Evolutionary conservation across 2,329 filamentous ascomycete species (phyloP), one percentile per base, ranked within the genome.

Genomic region (Hymenotorrendiella dingleyae): DNA sequence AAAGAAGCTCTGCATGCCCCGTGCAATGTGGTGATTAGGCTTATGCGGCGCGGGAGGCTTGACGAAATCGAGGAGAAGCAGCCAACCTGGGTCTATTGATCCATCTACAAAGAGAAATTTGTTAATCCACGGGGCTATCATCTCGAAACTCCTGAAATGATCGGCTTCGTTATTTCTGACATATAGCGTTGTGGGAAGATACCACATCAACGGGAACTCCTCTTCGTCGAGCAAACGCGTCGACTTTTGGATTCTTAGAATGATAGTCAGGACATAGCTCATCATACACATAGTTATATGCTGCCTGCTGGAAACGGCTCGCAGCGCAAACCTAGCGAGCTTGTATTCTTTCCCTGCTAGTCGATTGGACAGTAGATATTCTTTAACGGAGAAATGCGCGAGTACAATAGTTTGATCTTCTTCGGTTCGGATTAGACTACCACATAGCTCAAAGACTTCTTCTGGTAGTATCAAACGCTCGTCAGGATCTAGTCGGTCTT

Each of bases 371-470:
- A 35, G 36, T 8, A 61, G 47, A 37, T 59, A 62, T 29, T 61
- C 55, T 40, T 55, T 58, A 20, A 59, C 54, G 11, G 55, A 60
- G 16, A 53, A 57, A 51, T 64, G 58, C 6, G 57, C 54, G 4
- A 62, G 24, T 9, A 27, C 24, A n/a, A 27, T 27, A 27, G 24
- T 27, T 27, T 27, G 24, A 4, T 27, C n/a, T 3, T 27, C n/a
- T 4, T 27, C 24, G n/a, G n/a, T n/a, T 9, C 24, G 24, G 9
- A 27, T 27, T n/a, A 27, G n/a, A 27, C 24, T 27, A 2, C 24
- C 24, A 27, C 24, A 27, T 27, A 27, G 24, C 24, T 27, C 9
- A 27, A 27, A 27, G 9, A 27, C 9, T 9, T 27, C 24, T 10
- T 27, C n/a, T 27, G 24, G 24, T 4, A 10, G 9, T n/a, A 27